Evolutionary conservation across 2,329 filamentous ascomycete genomes (phyloP).

Genomic region (Microdochium nivale): DNA sequence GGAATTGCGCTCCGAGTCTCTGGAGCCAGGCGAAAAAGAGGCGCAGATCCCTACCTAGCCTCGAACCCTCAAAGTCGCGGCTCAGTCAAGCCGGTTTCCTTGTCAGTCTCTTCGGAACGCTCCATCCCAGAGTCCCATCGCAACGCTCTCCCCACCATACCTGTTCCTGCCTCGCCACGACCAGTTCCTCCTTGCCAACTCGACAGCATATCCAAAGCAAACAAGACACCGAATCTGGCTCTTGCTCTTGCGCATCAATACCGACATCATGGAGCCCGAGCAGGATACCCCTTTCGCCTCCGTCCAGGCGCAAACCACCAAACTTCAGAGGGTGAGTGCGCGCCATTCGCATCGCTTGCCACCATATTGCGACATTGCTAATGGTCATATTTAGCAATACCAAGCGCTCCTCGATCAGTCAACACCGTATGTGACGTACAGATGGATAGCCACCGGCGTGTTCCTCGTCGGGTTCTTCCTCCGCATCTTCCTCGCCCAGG

Average conservation of each 20-base stretch:
- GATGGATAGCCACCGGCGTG: constrained; percentile 78
- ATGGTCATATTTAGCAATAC: constrained; percentile 56
- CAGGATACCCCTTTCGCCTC: constrained; percentile 88
- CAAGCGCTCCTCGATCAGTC: constrained; percentile 91
- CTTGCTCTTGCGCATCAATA: constrained; percentile 24
- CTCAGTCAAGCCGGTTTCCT: background rate
- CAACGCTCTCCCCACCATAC: background rate
- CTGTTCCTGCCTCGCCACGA: background rate
- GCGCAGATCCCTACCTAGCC: background rate
- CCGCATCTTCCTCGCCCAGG: constrained; percentile 84
- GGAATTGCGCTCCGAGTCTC: too few relatives aligned
- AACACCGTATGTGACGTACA: constrained; percentile 80
- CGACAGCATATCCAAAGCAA: background rate
- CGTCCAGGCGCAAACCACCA: constrained; percentile 77
- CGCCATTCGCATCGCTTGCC: background rate
- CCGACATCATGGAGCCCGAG: constrained; percentile 74
- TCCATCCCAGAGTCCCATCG: background rate
- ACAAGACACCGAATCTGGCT: background rate
- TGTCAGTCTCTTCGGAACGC: background rate
- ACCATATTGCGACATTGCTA: background rate
- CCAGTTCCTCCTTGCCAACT: background rate
- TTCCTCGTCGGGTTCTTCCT: constrained; percentile 76
- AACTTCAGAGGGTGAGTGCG: constrained; percentile 58
- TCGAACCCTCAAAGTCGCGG: background rate
- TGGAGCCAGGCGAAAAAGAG: background rate